Conservation (phyloP, 345 rosid genomes). For the Citrus sp. region DNA sequence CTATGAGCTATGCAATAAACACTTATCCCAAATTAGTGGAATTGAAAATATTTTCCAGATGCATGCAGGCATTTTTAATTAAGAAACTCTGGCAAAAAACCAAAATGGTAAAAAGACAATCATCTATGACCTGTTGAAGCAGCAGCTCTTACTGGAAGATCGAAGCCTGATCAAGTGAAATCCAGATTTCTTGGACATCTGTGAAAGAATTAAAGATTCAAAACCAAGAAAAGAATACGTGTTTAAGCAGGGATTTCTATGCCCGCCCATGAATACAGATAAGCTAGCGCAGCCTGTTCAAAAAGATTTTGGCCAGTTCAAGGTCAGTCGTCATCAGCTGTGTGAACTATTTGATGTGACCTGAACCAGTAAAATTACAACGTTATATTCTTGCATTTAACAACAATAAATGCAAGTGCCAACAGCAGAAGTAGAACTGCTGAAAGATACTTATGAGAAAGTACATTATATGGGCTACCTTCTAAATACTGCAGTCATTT, state of each 20-base stretch:
- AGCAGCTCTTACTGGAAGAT: neutral
- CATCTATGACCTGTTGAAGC: neutral
- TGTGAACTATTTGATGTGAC: neutral
- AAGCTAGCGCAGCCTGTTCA: too few species aligned
- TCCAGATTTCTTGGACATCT: neutral
- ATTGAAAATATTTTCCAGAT: neutral
- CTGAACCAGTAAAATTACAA: neutral
- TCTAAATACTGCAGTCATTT: neutral
- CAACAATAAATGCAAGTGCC: neutral
- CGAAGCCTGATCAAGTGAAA: neutral
- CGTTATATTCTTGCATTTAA: neutral
- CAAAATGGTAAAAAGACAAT: neutral
- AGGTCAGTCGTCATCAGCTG: neutral
- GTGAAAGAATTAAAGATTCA: neutral
- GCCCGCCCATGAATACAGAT: too few species aligned
- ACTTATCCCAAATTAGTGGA: neutral
- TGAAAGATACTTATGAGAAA: neutral
- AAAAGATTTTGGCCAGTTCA: too few species aligned
- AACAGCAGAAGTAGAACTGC: neutral
- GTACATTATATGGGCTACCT: neutral
- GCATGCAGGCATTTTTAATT: neutral
- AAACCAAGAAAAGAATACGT: neutral
- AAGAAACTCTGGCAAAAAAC: neutral
- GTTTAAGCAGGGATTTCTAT: too few species aligned
- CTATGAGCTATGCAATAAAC: neutral